Base-by-base conservation (phyloP, 352 stramenopile genomes). In the Phytophthora foliorum region DNA sequence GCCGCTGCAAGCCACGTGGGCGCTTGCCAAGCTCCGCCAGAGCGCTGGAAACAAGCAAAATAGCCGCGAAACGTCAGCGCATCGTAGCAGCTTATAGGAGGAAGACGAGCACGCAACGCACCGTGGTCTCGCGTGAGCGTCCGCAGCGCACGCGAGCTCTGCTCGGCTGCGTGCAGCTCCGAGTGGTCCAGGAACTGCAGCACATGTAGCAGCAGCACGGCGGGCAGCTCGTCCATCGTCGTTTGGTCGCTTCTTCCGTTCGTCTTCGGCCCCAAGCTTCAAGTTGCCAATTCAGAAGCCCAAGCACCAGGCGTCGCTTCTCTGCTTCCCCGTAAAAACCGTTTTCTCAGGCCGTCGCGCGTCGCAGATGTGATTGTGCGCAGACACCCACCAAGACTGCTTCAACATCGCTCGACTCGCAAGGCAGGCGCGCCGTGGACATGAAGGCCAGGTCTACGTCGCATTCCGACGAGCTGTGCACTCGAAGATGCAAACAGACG, bases 131-230 rank as follows among this genome's bases (percentile, higher is more conserved):
- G 70, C 14, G 78, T 74, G 36, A 89, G 41, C 16, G 69, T 59
- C 48, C 69, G 78, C 22, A 88, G 32, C 14, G 54, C 52, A 2
- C 42, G 45, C 7, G 79, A 80, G n/a, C 72, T 85, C 38, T 70
- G 63, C 45, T 91, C 85, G 14, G 80, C 67, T 0, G 74, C 69
- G 62, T 93, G 85, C 27, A 93, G 74, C 19, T 67, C 77, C 21
- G 21, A 31, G 49, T 93, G 82, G 56, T 90, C 82, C 31, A 90
- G 65, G 57, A 82, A 90, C 29, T 70, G 72, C 57, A 82, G 80
- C 49, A 90, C 69, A n/a, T 77, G 72, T 57, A 82, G 56, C 27
- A 90, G 67, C 61, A 91, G 21, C 13, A 78, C 78, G 21, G 49
- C 57, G 9, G 85, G 85, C 25, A 93, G 63, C 14, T 80, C 72